Evolutionary conservation across 352 stramenopile genomes (phyloP), one percentile per base, ranked within the genome.

Genomic region (Elongisporangium senticosum): DNA sequence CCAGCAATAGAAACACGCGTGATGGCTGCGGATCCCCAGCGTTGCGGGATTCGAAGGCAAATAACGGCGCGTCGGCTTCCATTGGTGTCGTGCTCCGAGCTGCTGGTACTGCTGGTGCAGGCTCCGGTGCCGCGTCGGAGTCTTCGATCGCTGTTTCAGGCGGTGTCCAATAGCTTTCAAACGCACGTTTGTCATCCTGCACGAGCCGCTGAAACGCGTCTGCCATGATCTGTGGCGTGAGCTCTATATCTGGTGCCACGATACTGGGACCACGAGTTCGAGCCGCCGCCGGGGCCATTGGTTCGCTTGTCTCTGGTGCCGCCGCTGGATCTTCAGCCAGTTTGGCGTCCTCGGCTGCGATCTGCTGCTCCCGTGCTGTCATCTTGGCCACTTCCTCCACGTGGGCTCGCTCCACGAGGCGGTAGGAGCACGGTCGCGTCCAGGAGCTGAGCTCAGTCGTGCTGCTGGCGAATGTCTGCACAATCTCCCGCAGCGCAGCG

Each of bases 1-100:
- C 73, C 15, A 72, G 39, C 15, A 93, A 56, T 10, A 93, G 49
- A 52, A 87, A 90, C 17, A 89, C 71, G 7, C 81, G 74, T 0
- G 66, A 55, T 22, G 63, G 71, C 11, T 43, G 33, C 13, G 11
- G 33, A 17, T 43, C 33, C 4, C 10, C 11, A 17, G 33, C 15
- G 33, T 10, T 10, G 1, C 33, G 33, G 11, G 8, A 3, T 15
- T 43, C 33, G 4, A 17, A 43, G 33, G 33, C 11, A 4, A 43
- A 43, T 2, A 43, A 10, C 33, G 33, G 33, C 17, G 33, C 33
- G 3, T 43, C 33, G 39, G 11, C 56, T 58, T 8, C 14, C 7
- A 0, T 20, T n/a, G 6, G 17, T 37, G 23, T 24, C 20, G 17
- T 22, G 8, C 5, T 39, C 19, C 7, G n/a, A 19, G 2, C 2